Evolutionary conservation across 2,329 filamentous ascomycete species (phyloP).

Genomic region (Aspergillus melleus): DNA sequence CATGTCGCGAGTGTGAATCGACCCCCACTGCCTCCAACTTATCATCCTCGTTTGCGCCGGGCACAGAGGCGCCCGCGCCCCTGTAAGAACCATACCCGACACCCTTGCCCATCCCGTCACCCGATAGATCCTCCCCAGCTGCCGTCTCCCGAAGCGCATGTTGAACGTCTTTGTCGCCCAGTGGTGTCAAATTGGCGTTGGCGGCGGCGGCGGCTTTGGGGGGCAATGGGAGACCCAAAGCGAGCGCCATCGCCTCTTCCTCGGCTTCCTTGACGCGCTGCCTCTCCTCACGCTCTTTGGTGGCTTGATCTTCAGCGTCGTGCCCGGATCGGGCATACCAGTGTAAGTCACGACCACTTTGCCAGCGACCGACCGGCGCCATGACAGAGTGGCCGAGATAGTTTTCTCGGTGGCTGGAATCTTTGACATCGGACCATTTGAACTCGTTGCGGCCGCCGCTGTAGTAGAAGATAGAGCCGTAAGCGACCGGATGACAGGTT

Average conservation of each 20-base stretch:
- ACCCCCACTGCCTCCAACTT: slow-evolving; percentile 27
- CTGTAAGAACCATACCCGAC: slow-evolving; percentile 35
- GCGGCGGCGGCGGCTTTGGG: slow-evolving; percentile 55
- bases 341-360: slow-evolving; percentile 69
- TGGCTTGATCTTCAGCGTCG: slow-evolving; percentile 45
- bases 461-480: slow-evolving; percentile 1
- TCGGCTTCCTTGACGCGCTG: slow-evolving; percentile 84
- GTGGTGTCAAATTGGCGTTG: slow-evolving; percentile 64
- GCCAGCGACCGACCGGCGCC: slow-evolving; percentile 90
- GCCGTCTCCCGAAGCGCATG: slow-evolving; percentile 50
- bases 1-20: slow-evolving; percentile 19
- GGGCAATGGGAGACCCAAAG: slow-evolving; percentile 75
- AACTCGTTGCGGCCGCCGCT: slow-evolving; percentile 89
- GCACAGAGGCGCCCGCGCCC: slow-evolving; percentile 35
- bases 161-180: slow-evolving; percentile 63
- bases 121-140: slow-evolving; percentile 26
- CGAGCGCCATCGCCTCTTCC: slow-evolving; percentile 82
- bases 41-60: slow-evolving; percentile 25
- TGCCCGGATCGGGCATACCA: slow-evolving; percentile 66
- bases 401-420: slow-evolving; percentile 83
- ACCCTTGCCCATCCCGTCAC: slow-evolving; percentile 29
- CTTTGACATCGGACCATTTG: slow-evolving; percentile 92
- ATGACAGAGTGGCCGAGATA: slow-evolving; percentile 88
- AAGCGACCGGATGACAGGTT: slow-evolving; percentile 7
- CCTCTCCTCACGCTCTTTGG: slow-evolving; percentile 71